phyloP scores from a whole-genome alignment of 177 flowering plant genomes.

The Vitis hybrid region DNA sequence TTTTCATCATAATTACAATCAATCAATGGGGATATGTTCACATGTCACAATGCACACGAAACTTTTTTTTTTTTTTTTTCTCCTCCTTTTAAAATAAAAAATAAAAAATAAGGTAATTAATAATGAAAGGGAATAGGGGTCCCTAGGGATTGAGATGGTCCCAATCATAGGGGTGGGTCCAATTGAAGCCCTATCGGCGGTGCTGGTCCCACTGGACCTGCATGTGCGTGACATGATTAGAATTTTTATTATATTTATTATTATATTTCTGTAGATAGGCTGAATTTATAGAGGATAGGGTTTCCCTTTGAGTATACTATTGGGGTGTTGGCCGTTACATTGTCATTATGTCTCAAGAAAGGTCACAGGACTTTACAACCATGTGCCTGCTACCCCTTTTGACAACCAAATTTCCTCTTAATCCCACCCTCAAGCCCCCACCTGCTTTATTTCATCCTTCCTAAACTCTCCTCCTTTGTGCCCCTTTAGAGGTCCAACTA shows the following conservation, averaged over 20 bases:
- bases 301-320: slow-evolving; percentile 19
- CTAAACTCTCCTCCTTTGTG: no score
- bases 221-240: slow-evolving; percentile 23
- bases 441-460: no score
- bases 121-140: no score
- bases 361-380: slow-evolving; percentile 4
- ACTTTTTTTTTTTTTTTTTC: no score
- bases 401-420: not conserved
- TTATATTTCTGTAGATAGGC: not conserved
- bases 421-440: no score
- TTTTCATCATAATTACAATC: no score
- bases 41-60: no score
- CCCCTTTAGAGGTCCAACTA: no score
- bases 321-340: slow-evolving; percentile 14
- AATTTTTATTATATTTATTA: not conserved
- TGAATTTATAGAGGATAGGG: slow-evolving; percentile 16
- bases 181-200: not conserved
- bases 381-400: slow-evolving; percentile 8
- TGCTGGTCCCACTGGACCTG: slow-evolving; percentile 1
- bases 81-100: no score
- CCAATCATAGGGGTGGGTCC: slow-evolving; percentile 1
- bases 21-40: no score
- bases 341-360: slow-evolving; percentile 15
- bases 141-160: no score
- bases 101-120: no score